These are phyloP conservation scores for Apiospora phragmitis DNA, from an alignment of 2,329 filamentous ascomycete genomes.

Conservation along the genomic window DNA sequence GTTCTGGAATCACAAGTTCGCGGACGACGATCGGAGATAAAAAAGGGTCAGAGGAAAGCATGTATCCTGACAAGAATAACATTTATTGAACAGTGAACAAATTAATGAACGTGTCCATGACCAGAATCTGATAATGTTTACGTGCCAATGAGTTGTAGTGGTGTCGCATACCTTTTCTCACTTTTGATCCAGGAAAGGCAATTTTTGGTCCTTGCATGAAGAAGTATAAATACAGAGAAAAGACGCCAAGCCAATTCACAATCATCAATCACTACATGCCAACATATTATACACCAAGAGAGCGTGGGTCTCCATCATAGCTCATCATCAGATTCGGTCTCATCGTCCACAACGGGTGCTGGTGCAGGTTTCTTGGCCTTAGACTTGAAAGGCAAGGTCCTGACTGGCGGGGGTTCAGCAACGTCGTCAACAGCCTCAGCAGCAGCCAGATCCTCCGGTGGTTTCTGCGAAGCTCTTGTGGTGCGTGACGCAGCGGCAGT, in stretches of 20 bases:
- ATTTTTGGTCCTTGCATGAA: neutral
- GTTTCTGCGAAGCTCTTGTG: neutral
- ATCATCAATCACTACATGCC: neutral
- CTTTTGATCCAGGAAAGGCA: neutral
- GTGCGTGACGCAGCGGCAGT: neutral
- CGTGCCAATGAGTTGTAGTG: neutral
- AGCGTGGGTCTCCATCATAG: slow-evolving; percentile 37
- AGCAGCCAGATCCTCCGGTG: slow-evolving; percentile 17
- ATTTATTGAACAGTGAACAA: neutral
- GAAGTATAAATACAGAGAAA: neutral
- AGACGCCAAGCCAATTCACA: neutral
- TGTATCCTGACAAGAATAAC: neutral
- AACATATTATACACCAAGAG: neutral
- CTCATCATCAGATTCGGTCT: slow-evolving; percentile 59
- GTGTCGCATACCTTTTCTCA: neutral
- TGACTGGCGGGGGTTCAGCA: slow-evolving; percentile 27
- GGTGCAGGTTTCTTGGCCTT: slow-evolving; percentile 30
- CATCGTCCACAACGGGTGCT: slow-evolving; percentile 38
- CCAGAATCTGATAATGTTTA: neutral
- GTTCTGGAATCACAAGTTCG: slow-evolving; percentile 59
- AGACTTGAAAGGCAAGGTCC: slow-evolving; percentile 45
- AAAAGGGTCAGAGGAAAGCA: neutral
- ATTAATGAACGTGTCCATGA: neutral
- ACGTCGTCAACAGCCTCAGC: slow-evolving; percentile 24
- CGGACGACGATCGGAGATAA: slow-evolving; percentile 46